These are phyloP conservation scores for Geosmithia morbida DNA, from an alignment of 2,329 filamentous ascomycete genomes.

Conservation along the genomic window DNA sequence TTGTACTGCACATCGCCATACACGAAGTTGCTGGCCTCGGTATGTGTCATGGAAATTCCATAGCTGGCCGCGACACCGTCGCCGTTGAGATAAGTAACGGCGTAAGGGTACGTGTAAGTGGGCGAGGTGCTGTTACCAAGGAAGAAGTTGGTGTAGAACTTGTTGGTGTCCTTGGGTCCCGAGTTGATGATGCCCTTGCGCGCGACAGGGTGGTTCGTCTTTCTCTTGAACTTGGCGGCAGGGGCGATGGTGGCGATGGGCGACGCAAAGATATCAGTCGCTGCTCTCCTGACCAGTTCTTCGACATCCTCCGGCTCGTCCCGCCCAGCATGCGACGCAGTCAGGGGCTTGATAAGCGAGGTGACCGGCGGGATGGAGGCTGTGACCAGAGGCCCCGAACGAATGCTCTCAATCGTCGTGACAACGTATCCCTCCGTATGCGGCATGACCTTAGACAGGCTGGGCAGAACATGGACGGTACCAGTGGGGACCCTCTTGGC, in stretches of 20 bases:
- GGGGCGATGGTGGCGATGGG: constrained; percentile 40
- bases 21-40: constrained; percentile 50
- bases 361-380: constrained; percentile 20
- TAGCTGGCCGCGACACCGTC: constrained; percentile 49
- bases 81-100: constrained; percentile 54
- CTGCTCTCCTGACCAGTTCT: neutral
- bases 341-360: constrained; percentile 13
- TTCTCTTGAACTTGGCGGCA: constrained; percentile 27
- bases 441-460: constrained; percentile 10
- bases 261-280: constrained; percentile 35
- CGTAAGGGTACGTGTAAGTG: constrained; percentile 64
- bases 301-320: neutral
- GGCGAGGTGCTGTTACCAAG: constrained; percentile 56
- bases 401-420: constrained; percentile 6
- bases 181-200: constrained; percentile 32
- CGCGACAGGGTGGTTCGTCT: constrained; percentile 42
- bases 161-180: constrained; percentile 55
- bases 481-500: constrained; percentile 11
- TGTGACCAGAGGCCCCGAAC: constrained; percentile 12
- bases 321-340: neutral
- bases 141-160: constrained; percentile 71
- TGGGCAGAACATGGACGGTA: constrained; percentile 12
- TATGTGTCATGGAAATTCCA: constrained; percentile 66
- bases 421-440: constrained; percentile 15
- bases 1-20: constrained; percentile 44